phyloP scores from a whole-genome alignment of 2,329 filamentous ascomycete genomes.

The Rhexocercosporidium sp. region DNA sequence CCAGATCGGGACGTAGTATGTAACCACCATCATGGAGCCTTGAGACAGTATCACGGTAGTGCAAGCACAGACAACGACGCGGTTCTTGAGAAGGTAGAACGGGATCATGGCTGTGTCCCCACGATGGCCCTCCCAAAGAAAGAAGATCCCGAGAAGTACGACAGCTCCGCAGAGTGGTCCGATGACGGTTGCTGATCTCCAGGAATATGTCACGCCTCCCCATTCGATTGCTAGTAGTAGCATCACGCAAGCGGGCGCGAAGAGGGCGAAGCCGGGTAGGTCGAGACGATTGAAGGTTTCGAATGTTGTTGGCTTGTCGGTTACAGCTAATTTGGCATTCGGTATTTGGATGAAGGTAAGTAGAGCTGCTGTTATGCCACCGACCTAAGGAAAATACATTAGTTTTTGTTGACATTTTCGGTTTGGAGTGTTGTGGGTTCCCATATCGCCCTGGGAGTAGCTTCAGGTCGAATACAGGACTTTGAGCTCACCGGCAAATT shows the following conservation, averaged over 20 bases:
- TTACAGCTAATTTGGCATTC: constrained; percentile 21
- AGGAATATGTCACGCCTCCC: constrained; percentile 42
- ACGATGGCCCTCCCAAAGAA: constrained; percentile 30
- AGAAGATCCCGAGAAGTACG: constrained; percentile 29
- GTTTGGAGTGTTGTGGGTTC: too few relatives aligned
- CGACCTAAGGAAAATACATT: constrained; percentile 36
- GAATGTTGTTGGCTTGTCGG: constrained; percentile 8
- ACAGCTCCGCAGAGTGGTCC: constrained; percentile 33
- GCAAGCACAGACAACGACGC: constrained; percentile 27
- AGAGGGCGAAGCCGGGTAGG: constrained; percentile 41
- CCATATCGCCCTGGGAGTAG: too few relatives aligned
- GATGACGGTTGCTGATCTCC: constrained; percentile 36
- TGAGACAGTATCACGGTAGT: constrained; percentile 12
- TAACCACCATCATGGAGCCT: constrained; percentile 24
- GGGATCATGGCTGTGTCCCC: constrained; percentile 39
- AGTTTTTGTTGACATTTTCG: not conserved
- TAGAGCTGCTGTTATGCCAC: constrained; percentile 41
- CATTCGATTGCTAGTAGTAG: constrained; percentile 44
- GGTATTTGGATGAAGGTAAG: constrained; percentile 46
- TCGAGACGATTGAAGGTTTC: constrained; percentile 39
- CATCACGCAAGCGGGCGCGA: constrained; percentile 43
- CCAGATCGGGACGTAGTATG: constrained; percentile 41
- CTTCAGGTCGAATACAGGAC: not conserved
- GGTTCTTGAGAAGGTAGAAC: constrained; percentile 28
- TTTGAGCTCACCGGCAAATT: not conserved